Base-by-base conservation (phyloP, 176 grass and related monocot genomes). In the Oryza glaberrima region DNA sequence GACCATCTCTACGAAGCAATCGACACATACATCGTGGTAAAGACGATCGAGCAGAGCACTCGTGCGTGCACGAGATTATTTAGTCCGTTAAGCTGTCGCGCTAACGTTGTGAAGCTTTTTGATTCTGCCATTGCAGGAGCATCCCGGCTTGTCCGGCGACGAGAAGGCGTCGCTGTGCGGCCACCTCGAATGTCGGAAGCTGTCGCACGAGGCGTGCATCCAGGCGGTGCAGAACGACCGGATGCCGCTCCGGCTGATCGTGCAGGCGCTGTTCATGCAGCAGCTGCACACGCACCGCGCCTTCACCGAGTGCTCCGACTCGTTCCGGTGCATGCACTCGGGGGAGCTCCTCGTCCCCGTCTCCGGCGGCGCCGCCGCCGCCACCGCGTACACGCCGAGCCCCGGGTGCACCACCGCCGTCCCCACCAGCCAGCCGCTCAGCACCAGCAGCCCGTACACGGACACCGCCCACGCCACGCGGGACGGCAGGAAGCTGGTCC, bases 261-360 rank as follows among this genome's bases (percentile, higher is more conserved):
- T 98, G 46, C 96, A 98, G 92, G 96, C 96, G 60, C 85, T 98
- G 45, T 98, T 95, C 82, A 81, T 95, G 40, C 96, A 95, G 88
- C 96, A 98, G 88, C 35, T 95, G 74, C 91, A 98, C 91, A 95
- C 91, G 15, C 96, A 94, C 77, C 96, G 90, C 67, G 63, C 85
- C 25, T 86, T 98, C 81, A 90, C 80, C 44, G 87, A 90, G 80
- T 93, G 96, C 67, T 95, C 96, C 32, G 93, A 90, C 78, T 98
- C 93, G 22, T 98, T 98, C 82, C 85, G 96, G 25, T 93, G 75
- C 67, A 44, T 61, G 43, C 91, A 90, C 67, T 86, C 88, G 9
- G 79, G 84, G 1, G 96, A 91, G 54, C 84, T 90, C 20, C 84
- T 90, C 20, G 65, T 94, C 54, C 69, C 81, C 2, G 81, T 75